Conservation (phyloP, 768 basidiomycete genomes). For the Suillus sp. region DNA sequence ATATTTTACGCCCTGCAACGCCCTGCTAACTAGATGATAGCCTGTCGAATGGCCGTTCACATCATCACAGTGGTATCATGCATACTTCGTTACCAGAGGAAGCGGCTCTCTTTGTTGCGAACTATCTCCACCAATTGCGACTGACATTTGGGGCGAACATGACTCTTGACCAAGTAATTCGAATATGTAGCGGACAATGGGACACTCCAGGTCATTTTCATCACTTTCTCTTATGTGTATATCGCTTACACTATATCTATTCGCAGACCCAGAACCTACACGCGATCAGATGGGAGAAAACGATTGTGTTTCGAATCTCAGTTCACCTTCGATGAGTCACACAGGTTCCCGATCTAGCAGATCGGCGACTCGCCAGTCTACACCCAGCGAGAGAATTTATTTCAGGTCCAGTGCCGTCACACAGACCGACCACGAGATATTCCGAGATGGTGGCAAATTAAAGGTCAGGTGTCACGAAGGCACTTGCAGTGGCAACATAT, state of each 20-base stretch:
- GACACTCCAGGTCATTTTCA: not conserved
- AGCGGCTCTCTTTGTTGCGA: not conserved
- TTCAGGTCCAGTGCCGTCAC: not conserved
- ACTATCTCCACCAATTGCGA: not conserved
- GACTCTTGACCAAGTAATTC: not conserved
- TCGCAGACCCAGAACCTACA: not conserved
- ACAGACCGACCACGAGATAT: not conserved
- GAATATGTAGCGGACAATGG: not conserved
- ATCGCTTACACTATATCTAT: not conserved
- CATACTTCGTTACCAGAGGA: not conserved
- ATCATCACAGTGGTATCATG: not conserved
- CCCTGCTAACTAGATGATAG: not conserved
- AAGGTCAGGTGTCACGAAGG: slow-evolving; percentile 1
- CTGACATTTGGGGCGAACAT: not conserved
- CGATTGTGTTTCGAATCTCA: not conserved
- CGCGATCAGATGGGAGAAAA: not conserved
- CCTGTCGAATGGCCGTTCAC: too few species aligned
- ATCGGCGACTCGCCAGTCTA: not conserved
- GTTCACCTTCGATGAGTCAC: not conserved
- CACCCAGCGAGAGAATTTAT: not conserved
- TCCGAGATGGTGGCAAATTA: not conserved
- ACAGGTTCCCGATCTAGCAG: not conserved
- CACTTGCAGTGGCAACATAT: not conserved
- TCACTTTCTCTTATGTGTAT: not conserved
- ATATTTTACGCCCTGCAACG: not conserved